Percentiles rank a stretch among this genome's conserved stretches.
These are phyloP conservation scores for Kluyveromyces aestuarii DNA, from an alignment of 805 yeast species.

Conservation along the genomic window DNA sequence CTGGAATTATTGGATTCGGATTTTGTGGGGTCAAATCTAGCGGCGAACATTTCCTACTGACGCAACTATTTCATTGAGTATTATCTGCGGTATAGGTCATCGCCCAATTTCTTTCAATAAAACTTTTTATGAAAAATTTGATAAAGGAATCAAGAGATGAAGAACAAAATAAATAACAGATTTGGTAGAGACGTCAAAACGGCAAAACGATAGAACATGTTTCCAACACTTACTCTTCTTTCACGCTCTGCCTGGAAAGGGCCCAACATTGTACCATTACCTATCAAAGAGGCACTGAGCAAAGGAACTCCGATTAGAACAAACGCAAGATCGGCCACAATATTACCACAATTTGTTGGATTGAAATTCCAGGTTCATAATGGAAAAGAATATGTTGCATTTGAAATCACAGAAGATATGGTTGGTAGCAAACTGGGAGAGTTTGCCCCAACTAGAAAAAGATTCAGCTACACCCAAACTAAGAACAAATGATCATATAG, in stretches of 20 bases:
- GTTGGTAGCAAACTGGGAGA: constrained; percentile 94
- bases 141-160: neutral
- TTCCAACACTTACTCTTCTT: constrained; percentile 27
- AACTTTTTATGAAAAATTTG: constrained; percentile 1
- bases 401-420: constrained; percentile 88
- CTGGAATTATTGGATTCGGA: neutral
- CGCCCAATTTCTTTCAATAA: neutral
- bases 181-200: neutral
- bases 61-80: neutral
- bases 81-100: constrained; percentile 1
- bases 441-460: constrained; percentile 89
- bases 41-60: constrained; percentile 46
- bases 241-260: constrained; percentile 62
- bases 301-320: constrained; percentile 85
- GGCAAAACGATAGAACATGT: constrained; percentile 2
- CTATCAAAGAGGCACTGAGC: constrained; percentile 76
- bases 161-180: neutral
- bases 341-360: constrained; percentile 93
- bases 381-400: constrained; percentile 86
- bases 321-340: constrained; percentile 91
- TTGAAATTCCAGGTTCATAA: constrained; percentile 90
- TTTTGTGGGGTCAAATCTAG: constrained; percentile 48
- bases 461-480: constrained; percentile 71
- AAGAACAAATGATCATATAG: constrained; percentile 38
- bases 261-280: constrained; percentile 90